Evolutionary conservation across 441 rosid species (phyloP).

Genomic region (Oxalis stricta): DNA sequence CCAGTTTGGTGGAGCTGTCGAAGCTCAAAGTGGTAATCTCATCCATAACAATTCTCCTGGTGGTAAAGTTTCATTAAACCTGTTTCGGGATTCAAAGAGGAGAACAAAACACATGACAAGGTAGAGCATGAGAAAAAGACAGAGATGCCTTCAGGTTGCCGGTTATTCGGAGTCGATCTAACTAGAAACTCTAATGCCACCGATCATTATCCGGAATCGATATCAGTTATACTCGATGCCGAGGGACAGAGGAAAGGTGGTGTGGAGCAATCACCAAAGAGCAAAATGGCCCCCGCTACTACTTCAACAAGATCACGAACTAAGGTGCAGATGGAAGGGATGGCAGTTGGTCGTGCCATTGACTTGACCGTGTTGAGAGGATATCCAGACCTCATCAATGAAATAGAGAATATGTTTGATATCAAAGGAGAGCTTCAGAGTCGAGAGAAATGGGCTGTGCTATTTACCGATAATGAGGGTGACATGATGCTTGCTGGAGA

Average conservation of each 20-base stretch:
- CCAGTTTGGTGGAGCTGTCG: slow-evolving; percentile 21
- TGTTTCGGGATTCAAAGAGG: slow-evolving; percentile 27
- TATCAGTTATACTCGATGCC: too few relatives aligned
- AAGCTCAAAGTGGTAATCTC: slow-evolving; percentile 26
- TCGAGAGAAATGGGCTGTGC: slow-evolving; percentile 56
- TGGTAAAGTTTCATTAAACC: slow-evolving; percentile 27
- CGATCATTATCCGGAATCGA: slow-evolving; percentile 17
- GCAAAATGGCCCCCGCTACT: slow-evolving; percentile 18
- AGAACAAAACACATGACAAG: slow-evolving; percentile 22
- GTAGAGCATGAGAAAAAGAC: slow-evolving; percentile 21
- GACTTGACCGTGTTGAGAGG: slow-evolving; percentile 56
- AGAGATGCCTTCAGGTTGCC: slow-evolving; percentile 34
- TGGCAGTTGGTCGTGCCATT: slow-evolving; percentile 79
- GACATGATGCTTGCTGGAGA: slow-evolving; percentile 88
- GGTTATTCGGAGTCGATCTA: slow-evolving; percentile 73
- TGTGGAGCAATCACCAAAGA: slow-evolving; percentile 17
- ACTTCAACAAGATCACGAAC: slow-evolving; percentile 53
- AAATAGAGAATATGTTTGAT: slow-evolving; percentile 78
- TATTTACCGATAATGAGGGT: slow-evolving; percentile 75
- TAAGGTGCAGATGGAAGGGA: slow-evolving; percentile 92
- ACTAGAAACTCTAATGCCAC: slow-evolving; percentile 17
- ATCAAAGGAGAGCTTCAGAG: slow-evolving; percentile 54
- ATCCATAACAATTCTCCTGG: slow-evolving; percentile 16
- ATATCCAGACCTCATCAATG: slow-evolving; percentile 46
- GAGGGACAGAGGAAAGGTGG: slow-evolving; percentile 30